Evolutionary conservation across 306 rosid species (phyloP), one percentile per base, ranked within the genome.

Genomic region (Erythrophleum fordii): DNA sequence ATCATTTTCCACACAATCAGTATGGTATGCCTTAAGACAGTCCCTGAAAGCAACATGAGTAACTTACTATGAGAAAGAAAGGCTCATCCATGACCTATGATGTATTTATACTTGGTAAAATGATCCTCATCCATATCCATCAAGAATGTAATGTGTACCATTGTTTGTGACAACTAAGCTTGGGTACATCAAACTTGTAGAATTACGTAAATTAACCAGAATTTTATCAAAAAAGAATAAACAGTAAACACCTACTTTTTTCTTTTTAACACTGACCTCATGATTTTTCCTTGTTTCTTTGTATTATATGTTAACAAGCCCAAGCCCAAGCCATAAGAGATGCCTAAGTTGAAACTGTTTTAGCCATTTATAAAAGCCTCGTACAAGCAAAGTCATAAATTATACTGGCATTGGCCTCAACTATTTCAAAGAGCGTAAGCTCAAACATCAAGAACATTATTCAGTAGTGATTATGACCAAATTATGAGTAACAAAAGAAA

Each of bases 1-100:
- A 16, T 91, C 94, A 80, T 81, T 58, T 29, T 37, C 88, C 67
- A 83, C 86, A 61, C 97, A 93, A 1, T 9, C 69, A 69, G 92
- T 74, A 60, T 91, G 96, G 78, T 91, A 93, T 26, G 91, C 85
- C 86, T 93, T 93, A 39, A 83, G 90, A 79, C 97, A 93, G 58
- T 73, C 77, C 90, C 97, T 91, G 88, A 49, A 84, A 85, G 49
- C 75, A 86, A 77, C 85, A 86, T 11, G 56, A 58, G 41, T 71
- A 13, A 64, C 71, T 73, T 45, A 75, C 23, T 5, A 72, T 65
- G 22, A 65, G 59, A 75, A 75, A 45, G 34, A 51, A 70, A 44
- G 60, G 58, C 72, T 78, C 58, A 69, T 77, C 18, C 69, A 81
- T 11, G 46, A 51, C 29, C 58, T 44, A 42, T 49, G 13, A 34